Percentiles rank a stretch among this genome's conserved stretches.
phyloP scores from a whole-genome alignment of 1,284 basidiomycete genomes.

The Ustilago crameri region DNA sequence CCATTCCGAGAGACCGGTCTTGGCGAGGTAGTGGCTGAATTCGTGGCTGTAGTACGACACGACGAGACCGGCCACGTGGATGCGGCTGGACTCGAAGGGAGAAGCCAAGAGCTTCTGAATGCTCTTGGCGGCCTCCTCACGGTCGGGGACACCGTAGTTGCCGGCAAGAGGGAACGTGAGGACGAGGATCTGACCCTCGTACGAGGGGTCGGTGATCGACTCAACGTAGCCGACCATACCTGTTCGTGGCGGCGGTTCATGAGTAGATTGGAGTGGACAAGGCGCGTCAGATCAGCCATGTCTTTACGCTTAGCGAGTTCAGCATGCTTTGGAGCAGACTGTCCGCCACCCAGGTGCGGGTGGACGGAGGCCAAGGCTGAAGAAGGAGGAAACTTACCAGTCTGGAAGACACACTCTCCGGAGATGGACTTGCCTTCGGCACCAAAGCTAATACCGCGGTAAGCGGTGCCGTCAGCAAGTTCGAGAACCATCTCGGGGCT shows the following conservation, averaged over 20 bases:
- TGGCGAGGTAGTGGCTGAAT: slow-evolving; percentile 93
- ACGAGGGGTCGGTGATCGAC: slow-evolving; percentile 97
- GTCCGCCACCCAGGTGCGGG: neutral
- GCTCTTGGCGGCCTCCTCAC: slow-evolving; percentile 70
- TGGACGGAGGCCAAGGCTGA: neutral
- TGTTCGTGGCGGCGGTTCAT: slow-evolving; percentile 22
- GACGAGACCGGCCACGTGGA: slow-evolving; percentile 91
- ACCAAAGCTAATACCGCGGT: slow-evolving; percentile 91
- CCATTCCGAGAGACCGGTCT: slow-evolving; percentile 88
- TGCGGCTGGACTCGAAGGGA: slow-evolving; percentile 89
- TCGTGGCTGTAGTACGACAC: slow-evolving; percentile 90
- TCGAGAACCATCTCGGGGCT: slow-evolving; percentile 77
- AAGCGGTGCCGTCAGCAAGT: slow-evolving; percentile 88
- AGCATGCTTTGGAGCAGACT: neutral
- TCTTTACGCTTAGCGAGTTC: neutral
- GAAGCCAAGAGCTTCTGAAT: slow-evolving; percentile 70
- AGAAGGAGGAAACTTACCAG: slow-evolving; percentile 75
- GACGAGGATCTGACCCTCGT: slow-evolving; percentile 96
- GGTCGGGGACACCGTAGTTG: slow-evolving; percentile 96
- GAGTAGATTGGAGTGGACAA: neutral
- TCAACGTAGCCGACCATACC: slow-evolving; percentile 96
- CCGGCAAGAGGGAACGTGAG: slow-evolving; percentile 97
- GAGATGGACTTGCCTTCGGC: slow-evolving; percentile 88
- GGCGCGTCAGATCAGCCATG: slow-evolving; percentile 25
- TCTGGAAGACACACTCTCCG: slow-evolving; percentile 99